Percentiles rank a stretch among this genome's conserved stretches.
These are phyloP conservation scores for Populus deltoides DNA, from an alignment of 345 rosid genomes.

Conservation along the genomic window DNA sequence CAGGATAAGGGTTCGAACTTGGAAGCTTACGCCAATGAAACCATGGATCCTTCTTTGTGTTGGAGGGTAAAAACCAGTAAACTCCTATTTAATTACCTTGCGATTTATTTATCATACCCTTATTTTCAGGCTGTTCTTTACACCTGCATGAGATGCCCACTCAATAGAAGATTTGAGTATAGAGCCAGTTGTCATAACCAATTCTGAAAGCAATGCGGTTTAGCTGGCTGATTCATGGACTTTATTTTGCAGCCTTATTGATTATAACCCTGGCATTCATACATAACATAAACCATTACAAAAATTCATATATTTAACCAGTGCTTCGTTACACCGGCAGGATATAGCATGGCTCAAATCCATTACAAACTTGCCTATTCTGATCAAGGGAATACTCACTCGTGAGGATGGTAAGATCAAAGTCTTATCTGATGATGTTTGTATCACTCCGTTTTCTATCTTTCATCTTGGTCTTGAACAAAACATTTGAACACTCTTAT, in stretches of 20 bases:
- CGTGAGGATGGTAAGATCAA: conserved; percentile 67
- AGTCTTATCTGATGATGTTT: conserved; percentile 11
- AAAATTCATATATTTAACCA: too few species aligned
- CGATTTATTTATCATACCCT: too few species aligned
- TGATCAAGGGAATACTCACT: conserved; percentile 77
- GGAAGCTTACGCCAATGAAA: conserved; percentile 45
- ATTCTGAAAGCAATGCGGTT: too few species aligned
- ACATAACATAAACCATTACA: too few species aligned
- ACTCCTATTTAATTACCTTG: background rate
- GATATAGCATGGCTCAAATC: conserved; percentile 79
- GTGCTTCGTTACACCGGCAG: conserved; percentile 35
- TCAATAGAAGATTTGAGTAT: too few species aligned
- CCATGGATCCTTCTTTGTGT: conserved; percentile 59
- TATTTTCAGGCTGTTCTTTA: background rate
- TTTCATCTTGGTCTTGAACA: background rate
- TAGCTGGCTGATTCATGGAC: too few species aligned
- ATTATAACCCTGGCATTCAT: too few species aligned
- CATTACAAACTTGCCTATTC: conserved; percentile 65
- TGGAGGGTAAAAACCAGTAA: conserved; percentile 59
- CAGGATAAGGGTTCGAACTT: conserved; percentile 63
- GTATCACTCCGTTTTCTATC: background rate
- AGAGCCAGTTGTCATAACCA: too few species aligned
- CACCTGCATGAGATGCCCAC: background rate
- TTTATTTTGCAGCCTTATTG: too few species aligned
- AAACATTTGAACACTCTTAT: too few species aligned